Evolutionary conservation across 2,329 filamentous ascomycete genomes (phyloP).

Genomic region (Fusarium sacchari): DNA sequence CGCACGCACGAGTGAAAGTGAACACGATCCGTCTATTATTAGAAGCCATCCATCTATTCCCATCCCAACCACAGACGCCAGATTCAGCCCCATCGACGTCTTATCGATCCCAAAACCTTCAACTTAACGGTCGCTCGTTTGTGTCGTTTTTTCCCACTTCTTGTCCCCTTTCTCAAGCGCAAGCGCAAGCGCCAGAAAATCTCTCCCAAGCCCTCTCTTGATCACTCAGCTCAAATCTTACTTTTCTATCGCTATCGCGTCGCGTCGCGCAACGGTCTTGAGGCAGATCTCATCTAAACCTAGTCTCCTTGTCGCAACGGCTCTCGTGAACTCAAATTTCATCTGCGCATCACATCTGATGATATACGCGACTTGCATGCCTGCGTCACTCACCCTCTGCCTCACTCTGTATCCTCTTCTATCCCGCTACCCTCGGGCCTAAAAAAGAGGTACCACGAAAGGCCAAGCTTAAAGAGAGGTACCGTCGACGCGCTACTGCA

Average conservation of each 20-base stretch:
- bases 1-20: constrained; percentile 42
- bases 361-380: constrained; percentile 25
- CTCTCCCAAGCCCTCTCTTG: neutral
- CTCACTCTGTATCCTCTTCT: constrained; percentile 3
- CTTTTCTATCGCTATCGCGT: constrained; percentile 12
- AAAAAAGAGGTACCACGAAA: constrained; percentile 25
- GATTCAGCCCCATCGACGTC: constrained; percentile 46
- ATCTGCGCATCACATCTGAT: constrained; percentile 1
- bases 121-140: constrained; percentile 15
- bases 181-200: constrained; percentile 22
- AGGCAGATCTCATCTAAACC: neutral
- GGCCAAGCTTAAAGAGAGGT: constrained; percentile 27
- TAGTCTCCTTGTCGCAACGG: constrained; percentile 9
- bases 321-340: constrained; percentile 1
- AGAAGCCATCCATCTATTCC: constrained; percentile 40
- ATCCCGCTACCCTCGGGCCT: constrained; percentile 29
- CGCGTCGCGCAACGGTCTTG: constrained; percentile 27
- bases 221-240: neutral
- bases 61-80: constrained; percentile 42
- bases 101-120: constrained; percentile 26
- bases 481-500: constrained; percentile 33
- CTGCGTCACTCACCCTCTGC: constrained; percentile 11
- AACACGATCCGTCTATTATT: constrained; percentile 48
- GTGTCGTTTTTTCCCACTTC: neutral
- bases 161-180: constrained; percentile 6